Percentiles rank a stretch among this genome's conserved stretches.
Evolutionary conservation across 2,329 filamentous ascomycete species (phyloP).

Genomic region (Alternaria rosae): DNA sequence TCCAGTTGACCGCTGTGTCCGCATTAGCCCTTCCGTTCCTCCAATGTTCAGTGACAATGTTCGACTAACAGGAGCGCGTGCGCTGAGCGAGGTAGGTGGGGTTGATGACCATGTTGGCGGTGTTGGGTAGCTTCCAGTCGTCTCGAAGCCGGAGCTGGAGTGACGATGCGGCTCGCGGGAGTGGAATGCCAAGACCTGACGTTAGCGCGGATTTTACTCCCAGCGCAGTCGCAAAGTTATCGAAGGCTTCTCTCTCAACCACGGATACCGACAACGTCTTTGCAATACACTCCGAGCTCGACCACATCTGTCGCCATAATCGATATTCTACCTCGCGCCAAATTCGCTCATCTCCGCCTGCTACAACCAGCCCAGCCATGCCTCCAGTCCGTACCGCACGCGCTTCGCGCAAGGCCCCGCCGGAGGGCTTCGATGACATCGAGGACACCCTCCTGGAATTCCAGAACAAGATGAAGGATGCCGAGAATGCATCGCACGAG

Average conservation of each 20-base stretch:
- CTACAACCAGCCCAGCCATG: constrained; percentile 59
- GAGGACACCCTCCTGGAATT: constrained; percentile 87
- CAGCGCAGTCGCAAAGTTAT: constrained; percentile 27
- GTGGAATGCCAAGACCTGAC: constrained; percentile 35
- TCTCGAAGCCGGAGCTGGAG: constrained; percentile 28
- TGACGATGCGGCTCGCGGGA: constrained; percentile 43
- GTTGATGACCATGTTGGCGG: constrained; percentile 75
- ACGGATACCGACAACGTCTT: background rate
- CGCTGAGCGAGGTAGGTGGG: constrained; percentile 82
- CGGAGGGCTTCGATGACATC: constrained; percentile 86
- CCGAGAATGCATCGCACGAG: constrained; percentile 84
- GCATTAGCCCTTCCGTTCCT: constrained; percentile 24
- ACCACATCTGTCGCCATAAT: background rate
- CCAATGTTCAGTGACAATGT: constrained; percentile 22
- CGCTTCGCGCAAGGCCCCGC: constrained; percentile 81
- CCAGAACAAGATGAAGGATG: constrained; percentile 91
- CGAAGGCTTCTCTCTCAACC: constrained; percentile 15
- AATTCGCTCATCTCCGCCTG: background rate
- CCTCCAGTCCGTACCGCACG: constrained; percentile 74
- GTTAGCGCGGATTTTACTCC: constrained; percentile 34
- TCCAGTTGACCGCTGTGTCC: constrained; percentile 80
- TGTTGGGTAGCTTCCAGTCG: constrained; percentile 35
- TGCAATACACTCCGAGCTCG: background rate
- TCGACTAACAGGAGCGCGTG: constrained; percentile 59
- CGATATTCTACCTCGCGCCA: background rate